Evolutionary conservation across 352 stramenopile genomes (phyloP).

Genomic region (Blastocystis sp.): DNA sequence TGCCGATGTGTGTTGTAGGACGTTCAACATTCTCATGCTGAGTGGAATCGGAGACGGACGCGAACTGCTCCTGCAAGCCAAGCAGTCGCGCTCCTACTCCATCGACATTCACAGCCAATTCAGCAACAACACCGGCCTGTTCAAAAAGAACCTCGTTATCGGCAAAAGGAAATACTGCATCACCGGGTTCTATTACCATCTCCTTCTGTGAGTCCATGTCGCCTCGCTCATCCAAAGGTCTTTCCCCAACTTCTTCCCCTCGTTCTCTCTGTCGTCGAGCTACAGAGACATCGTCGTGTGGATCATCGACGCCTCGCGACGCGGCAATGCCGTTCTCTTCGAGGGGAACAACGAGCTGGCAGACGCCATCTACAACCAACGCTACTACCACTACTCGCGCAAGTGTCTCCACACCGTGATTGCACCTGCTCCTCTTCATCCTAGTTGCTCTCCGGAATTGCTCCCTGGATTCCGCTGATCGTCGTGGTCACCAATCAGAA

Average conservation of each 20-base stretch:
- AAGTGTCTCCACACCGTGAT: conserved; percentile 54
- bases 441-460: conserved; percentile 55
- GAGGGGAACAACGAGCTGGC: conserved; percentile 4
- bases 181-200: conserved; percentile 53
- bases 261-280: conserved; percentile 42
- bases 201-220: conserved; percentile 16
- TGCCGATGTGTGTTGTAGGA: not conserved
- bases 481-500: conserved; percentile 58
- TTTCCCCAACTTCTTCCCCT: conserved; percentile 64
- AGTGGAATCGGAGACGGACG: conserved; percentile 45
- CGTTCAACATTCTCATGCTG: conserved; percentile 28
- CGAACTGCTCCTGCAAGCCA: conserved; percentile 6
- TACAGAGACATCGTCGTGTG: conserved; percentile 55
- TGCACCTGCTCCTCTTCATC: not conserved
- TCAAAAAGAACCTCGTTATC: not conserved
- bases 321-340: not conserved
- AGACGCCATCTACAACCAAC: conserved; percentile 49
- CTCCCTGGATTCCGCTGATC: conserved; percentile 52
- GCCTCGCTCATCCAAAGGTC: not conserved
- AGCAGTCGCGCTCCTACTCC: conserved; percentile 1
- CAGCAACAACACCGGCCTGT: conserved; percentile 52
- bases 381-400: conserved; percentile 60
- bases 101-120: conserved; percentile 64
- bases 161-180: conserved; percentile 2
- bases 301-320: conserved; percentile 25